Percentiles rank a stretch among this genome's conserved stretches.
Evolutionary conservation across 225 moss, liverwort and hornwort genomes (phyloP).

Genomic region (Sphagnum contortum): DNA sequence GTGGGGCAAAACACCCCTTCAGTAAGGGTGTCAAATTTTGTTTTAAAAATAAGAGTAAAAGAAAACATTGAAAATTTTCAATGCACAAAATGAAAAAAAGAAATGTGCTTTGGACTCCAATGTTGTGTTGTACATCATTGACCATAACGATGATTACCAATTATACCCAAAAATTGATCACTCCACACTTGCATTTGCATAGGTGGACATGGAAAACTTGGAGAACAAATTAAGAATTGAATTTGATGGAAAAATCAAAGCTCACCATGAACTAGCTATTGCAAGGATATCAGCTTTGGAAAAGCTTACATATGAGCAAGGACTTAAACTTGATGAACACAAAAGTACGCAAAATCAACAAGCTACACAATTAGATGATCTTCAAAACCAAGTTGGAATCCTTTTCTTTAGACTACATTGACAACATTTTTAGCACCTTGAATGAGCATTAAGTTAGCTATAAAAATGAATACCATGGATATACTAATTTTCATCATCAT

Average conservation of each 20-base stretch:
- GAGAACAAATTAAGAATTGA: constrained; percentile 25
- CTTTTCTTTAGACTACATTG: constrained; percentile 37
- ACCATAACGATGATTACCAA: too few relatives aligned
- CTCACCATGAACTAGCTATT: constrained; percentile 39
- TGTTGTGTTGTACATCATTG: too few relatives aligned
- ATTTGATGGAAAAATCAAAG: constrained; percentile 35
- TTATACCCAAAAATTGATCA: too few relatives aligned
- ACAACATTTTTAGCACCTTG: too few relatives aligned
- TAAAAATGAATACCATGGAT: too few relatives aligned
- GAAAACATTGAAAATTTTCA: background rate
- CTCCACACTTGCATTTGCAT: background rate
- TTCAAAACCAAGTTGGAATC: constrained; percentile 47
- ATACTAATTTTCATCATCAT: too few relatives aligned
- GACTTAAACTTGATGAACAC: constrained; percentile 25
- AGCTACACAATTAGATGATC: constrained; percentile 35
- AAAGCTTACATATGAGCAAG: constrained; percentile 30
- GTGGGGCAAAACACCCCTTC: too few relatives aligned
- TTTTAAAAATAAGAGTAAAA: too few relatives aligned
- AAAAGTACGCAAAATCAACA: constrained; percentile 31
- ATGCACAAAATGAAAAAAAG: background rate
- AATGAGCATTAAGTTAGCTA: too few relatives aligned
- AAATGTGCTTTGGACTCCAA: background rate
- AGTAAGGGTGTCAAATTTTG: too few relatives aligned
- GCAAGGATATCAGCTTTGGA: constrained; percentile 32
- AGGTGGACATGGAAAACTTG: constrained; percentile 25